Evolutionary conservation across 2,329 filamentous ascomycete species (phyloP).

Genomic region (Triangularia verruculosa): DNA sequence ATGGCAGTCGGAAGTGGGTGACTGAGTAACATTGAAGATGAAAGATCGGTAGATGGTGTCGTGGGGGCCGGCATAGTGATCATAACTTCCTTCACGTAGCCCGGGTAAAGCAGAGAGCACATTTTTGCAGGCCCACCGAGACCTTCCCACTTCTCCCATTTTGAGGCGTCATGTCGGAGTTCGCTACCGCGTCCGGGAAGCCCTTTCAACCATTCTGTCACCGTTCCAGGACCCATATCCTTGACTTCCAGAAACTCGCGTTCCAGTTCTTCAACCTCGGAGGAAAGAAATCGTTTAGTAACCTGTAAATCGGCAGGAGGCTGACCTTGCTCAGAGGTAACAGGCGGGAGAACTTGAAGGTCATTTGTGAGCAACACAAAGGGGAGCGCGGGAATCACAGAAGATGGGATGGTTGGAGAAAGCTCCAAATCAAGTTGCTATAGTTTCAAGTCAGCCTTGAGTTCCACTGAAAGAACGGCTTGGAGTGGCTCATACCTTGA

Average conservation of each 20-base stretch:
- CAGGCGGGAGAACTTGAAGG: slow-evolving; percentile 57
- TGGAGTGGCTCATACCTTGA: slow-evolving; percentile 56
- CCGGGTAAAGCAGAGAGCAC: slow-evolving; percentile 29
- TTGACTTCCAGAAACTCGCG: slow-evolving; percentile 62
- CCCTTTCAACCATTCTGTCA: slow-evolving; percentile 78
- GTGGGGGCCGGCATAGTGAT: background rate
- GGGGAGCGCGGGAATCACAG: slow-evolving; percentile 65
- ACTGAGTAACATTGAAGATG: background rate
- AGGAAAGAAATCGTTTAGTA: slow-evolving; percentile 63
- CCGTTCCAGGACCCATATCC: slow-evolving; percentile 62
- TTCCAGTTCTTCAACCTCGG: slow-evolving; percentile 61
- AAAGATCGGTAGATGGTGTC: background rate
- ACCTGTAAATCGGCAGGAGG: slow-evolving; percentile 48
- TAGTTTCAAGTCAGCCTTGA: slow-evolving; percentile 22
- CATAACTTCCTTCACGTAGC: slow-evolving; percentile 2
- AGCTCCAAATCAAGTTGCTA: slow-evolving; percentile 70
- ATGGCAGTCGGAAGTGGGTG: slow-evolving; percentile 8
- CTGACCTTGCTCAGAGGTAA: slow-evolving; percentile 51
- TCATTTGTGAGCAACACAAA: slow-evolving; percentile 64
- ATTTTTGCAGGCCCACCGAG: slow-evolving; percentile 43
- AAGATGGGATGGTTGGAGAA: slow-evolving; percentile 56
- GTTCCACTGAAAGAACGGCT: background rate
- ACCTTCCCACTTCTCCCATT: slow-evolving; percentile 73
- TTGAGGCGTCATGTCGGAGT: slow-evolving; percentile 57
- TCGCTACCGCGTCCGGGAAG: slow-evolving; percentile 62